These are phyloP conservation scores for Yamadazyma diddensiae DNA, from an alignment of 1,139 yeast species.

Conservation along the genomic window DNA sequence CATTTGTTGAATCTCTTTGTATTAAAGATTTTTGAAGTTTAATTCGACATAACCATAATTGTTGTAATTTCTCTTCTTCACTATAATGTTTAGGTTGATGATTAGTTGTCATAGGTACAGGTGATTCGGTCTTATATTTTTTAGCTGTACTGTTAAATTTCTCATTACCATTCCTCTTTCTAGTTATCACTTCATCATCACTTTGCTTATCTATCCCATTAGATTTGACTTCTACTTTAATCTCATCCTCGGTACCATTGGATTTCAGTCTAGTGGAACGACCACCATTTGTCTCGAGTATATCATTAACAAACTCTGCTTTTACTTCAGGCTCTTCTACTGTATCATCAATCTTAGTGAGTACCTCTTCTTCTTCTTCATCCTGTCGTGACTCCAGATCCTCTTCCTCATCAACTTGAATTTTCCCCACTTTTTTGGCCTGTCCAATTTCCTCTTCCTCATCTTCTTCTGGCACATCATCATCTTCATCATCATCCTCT, in stretches of 20 bases:
- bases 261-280: neutral
- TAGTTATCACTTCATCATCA: slow-evolving; percentile 13
- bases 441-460: slow-evolving; percentile 25
- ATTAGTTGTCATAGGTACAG: slow-evolving; percentile 10
- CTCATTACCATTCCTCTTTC: slow-evolving; percentile 6
- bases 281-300: neutral
- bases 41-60: slow-evolving; percentile 47
- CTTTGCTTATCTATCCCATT: slow-evolving; percentile 12
- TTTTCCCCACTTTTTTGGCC: slow-evolving; percentile 15
- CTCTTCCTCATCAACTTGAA: slow-evolving; percentile 11
- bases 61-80: slow-evolving; percentile 43
- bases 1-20: slow-evolving; percentile 41
- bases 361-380: slow-evolving; percentile 11
- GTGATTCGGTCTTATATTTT: slow-evolving; percentile 16
- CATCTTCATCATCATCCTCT: slow-evolving; percentile 23
- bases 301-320: slow-evolving; percentile 2
- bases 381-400: too few relatives aligned
- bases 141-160: slow-evolving; percentile 6
- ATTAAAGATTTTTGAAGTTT: slow-evolving; percentile 45
- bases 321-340: neutral
- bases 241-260: slow-evolving; percentile 3
- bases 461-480: slow-evolving; percentile 27
- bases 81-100: slow-evolving; percentile 14
- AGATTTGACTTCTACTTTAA: slow-evolving; percentile 9
- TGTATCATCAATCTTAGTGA: neutral